Evolutionary conservation across 2,329 filamentous ascomycete genomes (phyloP).

Genomic region (Calonectria pteridis): DNA sequence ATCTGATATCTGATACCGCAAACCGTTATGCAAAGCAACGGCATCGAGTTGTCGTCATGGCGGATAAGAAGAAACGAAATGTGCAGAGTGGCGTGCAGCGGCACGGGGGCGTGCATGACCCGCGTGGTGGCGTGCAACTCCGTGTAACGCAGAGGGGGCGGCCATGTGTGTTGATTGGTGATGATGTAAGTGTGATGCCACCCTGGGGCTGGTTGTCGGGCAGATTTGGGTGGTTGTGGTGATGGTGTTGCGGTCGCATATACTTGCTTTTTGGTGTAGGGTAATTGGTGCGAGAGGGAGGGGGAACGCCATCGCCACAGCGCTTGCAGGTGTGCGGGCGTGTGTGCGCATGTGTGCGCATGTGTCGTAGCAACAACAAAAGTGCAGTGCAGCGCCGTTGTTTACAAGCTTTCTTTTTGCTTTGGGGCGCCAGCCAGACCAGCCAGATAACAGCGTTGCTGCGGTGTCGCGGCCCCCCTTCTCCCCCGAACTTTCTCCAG

Average conservation of each 20-base stretch:
- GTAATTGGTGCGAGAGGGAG: neutral
- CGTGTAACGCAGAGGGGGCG: neutral
- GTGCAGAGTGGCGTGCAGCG: conserved; percentile 12
- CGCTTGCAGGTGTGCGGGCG: neutral
- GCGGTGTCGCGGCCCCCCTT: neutral
- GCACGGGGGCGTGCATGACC: neutral
- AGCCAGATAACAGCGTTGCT: neutral
- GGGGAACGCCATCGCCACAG: neutral
- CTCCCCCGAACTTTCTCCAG: neutral
- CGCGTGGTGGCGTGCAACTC: conserved; percentile 1
- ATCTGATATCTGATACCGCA: neutral
- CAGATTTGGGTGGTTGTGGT: neutral
- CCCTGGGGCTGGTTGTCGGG: neutral
- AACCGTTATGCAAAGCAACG: neutral
- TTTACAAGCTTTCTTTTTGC: neutral
- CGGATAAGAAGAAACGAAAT: neutral
- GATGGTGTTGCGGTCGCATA: neutral
- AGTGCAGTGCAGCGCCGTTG: neutral
- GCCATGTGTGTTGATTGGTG: conserved; percentile 2
- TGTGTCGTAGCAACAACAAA: neutral
- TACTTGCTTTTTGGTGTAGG: neutral
- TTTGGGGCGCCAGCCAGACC: neutral
- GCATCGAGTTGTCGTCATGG: neutral
- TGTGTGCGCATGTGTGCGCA: neutral
- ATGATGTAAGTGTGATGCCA: neutral